Conservation (phyloP, 202 grass and related monocot genomes). For the Schoenoplectus triqueter region DNA sequence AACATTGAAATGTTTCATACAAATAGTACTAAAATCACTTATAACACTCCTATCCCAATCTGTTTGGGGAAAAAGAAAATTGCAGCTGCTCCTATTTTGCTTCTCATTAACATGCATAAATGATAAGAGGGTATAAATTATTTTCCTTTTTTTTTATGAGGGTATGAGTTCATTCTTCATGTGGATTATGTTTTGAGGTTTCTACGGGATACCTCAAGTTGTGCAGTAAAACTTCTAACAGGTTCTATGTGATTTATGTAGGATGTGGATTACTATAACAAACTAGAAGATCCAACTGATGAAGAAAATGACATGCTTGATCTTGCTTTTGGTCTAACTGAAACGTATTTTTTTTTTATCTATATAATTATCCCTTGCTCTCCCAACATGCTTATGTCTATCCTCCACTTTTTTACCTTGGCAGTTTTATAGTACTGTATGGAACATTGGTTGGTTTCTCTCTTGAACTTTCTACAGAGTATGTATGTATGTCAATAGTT, state of each 20-base stretch:
- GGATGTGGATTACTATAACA: conserved; percentile 86
- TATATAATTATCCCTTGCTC: background rate
- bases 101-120: background rate
- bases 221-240: conserved; percentile 11
- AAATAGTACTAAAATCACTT: background rate
- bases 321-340: conserved; percentile 91
- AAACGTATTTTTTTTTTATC: conserved; percentile 60
- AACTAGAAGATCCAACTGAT: conserved; percentile 86
- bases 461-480: background rate
- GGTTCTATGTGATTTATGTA: conserved; percentile 36
- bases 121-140: background rate
- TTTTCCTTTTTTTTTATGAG: background rate
- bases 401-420: background rate
- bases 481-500: conserved; percentile 10
- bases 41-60: background rate
- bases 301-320: conserved; percentile 99
- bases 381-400: background rate
- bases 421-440: background rate
- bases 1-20: background rate
- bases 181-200: background rate
- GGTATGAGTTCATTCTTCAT: background rate
- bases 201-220: conserved; percentile 17
- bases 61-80: background rate
- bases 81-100: background rate
- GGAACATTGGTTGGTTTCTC: too few relatives aligned